Conservation (phyloP, 345 rosid genomes). For the Hevea brasiliensis region DNA sequence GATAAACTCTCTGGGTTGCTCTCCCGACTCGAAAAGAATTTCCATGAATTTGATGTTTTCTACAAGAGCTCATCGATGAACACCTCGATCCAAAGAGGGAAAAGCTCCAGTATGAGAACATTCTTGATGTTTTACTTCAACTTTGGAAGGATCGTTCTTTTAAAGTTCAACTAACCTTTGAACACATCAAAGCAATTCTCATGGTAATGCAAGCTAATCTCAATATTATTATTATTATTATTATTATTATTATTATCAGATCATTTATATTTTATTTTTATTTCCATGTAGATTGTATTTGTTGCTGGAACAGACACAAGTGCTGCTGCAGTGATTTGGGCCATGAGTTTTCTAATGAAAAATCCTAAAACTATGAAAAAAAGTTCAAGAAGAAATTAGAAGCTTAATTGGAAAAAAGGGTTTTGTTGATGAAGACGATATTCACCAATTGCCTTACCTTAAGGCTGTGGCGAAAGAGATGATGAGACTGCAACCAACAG, state of each 20-base stretch:
- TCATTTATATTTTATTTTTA: background rate
- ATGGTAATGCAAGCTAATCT: slow-evolving; percentile 26
- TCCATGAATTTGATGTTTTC: slow-evolving; percentile 9
- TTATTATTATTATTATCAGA: too few species aligned
- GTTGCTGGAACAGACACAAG: slow-evolving; percentile 44
- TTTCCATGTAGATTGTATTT: slow-evolving; percentile 32
- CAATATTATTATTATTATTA: background rate
- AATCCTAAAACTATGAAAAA: slow-evolving; percentile 35
- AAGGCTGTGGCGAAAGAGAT: slow-evolving; percentile 49
- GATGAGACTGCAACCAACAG: slow-evolving; percentile 32
- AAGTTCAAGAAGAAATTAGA: slow-evolving; percentile 37
- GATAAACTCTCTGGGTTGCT: background rate
- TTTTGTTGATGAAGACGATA: slow-evolving; percentile 36
- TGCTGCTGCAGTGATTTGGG: slow-evolving; percentile 39
- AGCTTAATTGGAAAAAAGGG: slow-evolving; percentile 28
- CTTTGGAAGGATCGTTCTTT: slow-evolving; percentile 23
- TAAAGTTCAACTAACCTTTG: slow-evolving; percentile 30
- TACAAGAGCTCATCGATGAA: slow-evolving; percentile 14
- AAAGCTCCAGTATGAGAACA: slow-evolving; percentile 25
- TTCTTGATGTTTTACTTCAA: slow-evolving; percentile 39
- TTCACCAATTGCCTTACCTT: slow-evolving; percentile 30
- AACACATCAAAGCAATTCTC: slow-evolving; percentile 51
- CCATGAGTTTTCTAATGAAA: slow-evolving; percentile 40
- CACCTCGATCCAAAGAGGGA: slow-evolving; percentile 2
- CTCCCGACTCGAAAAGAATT: background rate